Evolutionary conservation across 2,329 filamentous ascomycete species (phyloP), one percentile per base, ranked within the genome.

Genomic region (Neopestalotiopsis sp.): DNA sequence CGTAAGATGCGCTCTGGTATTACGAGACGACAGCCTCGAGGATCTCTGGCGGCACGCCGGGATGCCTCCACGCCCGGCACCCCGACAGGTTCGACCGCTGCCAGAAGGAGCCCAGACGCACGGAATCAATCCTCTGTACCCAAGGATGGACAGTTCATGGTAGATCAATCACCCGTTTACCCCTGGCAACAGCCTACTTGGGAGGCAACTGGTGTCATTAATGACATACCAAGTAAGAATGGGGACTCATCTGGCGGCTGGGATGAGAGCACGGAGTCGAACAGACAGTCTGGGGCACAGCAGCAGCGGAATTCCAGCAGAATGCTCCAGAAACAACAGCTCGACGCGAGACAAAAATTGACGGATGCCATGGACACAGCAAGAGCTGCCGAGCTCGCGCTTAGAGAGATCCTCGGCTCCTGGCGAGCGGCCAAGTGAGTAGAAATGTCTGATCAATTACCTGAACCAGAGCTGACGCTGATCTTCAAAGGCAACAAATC

Each of bases 361-460:
- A 84, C 87, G 61, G 93, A 94, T 75, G 91, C 93, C 49, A 81
- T 88, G 74, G 95, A 98, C 77, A 94, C 89, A n/a, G 91, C 92
- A 24, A 89, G 90, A 72, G 95, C 95, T 5, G 90, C 95, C 28
- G 94, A 97, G 81, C 82, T 98, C 77, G 94, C 95, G 6, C 81
- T 98, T 73, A 86, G 93, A 71, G 95, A 98, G 81, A 84, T 98
- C 59, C 81, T 97, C 67, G 90, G 91, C 75, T 95, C 92, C 70
- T 88, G 95, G 79, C 90, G 92, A 77, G 93, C 94, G 71, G 94
- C 95, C 72, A 94, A 91, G 93, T 95, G 86, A 75, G 89, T 81
- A 4, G 9, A 28, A n/a, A 28, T 20, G 4, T 75, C 75, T 66
- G 45, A 24, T 17, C 71, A 88, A 82, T 71, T 28, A 14, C 7